phyloP scores from a whole-genome alignment of 805 yeast genomes.

The Candida xiaguanensis region DNA sequence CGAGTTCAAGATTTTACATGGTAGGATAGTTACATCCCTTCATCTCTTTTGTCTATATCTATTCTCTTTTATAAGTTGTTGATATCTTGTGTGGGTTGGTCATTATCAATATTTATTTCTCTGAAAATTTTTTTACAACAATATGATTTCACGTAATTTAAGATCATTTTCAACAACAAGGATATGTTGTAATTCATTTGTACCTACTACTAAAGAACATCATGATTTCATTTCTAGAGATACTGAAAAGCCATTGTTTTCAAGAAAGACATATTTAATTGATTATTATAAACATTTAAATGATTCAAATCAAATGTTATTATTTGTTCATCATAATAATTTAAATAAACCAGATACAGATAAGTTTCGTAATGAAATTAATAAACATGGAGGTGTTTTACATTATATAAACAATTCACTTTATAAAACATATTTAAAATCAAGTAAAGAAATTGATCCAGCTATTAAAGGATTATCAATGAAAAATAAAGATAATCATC shows the following conservation, averaged over 20 bases:
- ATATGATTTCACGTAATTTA: neutral
- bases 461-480: slow-evolving; percentile 52
- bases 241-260: slow-evolving; percentile 59
- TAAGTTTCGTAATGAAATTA: slow-evolving; percentile 57
- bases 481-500: slow-evolving; percentile 43
- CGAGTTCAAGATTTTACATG: too few relatives aligned
- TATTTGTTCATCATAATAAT: slow-evolving; percentile 85
- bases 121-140: neutral
- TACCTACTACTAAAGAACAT: slow-evolving; percentile 6
- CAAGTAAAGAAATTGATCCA: slow-evolving; percentile 69
- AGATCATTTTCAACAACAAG: slow-evolving; percentile 6
- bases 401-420: slow-evolving; percentile 66
- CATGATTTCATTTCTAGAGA: slow-evolving; percentile 21
- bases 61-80: too few relatives aligned
- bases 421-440: slow-evolving; percentile 73
- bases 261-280: slow-evolving; percentile 83
- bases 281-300: slow-evolving; percentile 75
- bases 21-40: too few relatives aligned
- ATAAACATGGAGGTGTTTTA: slow-evolving; percentile 63
- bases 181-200: neutral
- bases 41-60: too few relatives aligned
- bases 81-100: too few relatives aligned
- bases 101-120: too few relatives aligned
- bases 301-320: slow-evolving; percentile 62
- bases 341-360: slow-evolving; percentile 66